phyloP scores from a whole-genome alignment of 441 rosid species.

The Populus hybrid region DNA sequence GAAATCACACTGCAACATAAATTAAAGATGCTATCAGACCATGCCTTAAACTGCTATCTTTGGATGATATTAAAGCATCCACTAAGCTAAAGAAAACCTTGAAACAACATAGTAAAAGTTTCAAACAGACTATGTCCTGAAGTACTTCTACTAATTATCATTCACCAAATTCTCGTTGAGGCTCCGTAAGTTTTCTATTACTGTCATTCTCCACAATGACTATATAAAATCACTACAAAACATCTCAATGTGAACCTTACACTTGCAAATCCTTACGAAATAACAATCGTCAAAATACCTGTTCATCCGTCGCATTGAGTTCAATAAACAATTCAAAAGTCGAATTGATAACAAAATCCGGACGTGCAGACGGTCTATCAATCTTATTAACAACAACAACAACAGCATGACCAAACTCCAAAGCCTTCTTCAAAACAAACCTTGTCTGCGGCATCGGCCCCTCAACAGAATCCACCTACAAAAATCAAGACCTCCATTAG shows the following conservation, averaged over 20 bases:
- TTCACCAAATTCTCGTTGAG: background rate
- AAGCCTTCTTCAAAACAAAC: constrained; percentile 96
- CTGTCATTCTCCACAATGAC: background rate
- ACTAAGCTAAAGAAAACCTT: constrained; percentile 2
- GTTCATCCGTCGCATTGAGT: constrained; percentile 95
- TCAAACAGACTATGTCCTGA: background rate
- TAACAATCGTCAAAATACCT: constrained; percentile 44
- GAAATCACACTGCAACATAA: constrained; percentile 79
- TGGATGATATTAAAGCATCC: background rate
- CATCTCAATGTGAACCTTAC: background rate
- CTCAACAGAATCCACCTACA: constrained; percentile 95
- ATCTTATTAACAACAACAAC: constrained; percentile 97
- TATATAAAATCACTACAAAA: background rate
- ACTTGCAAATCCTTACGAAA: background rate
- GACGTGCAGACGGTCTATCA: constrained; percentile 95
- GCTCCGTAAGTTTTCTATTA: background rate
- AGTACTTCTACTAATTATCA: constrained; percentile 1
- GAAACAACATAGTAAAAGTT: background rate
- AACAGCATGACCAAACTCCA: constrained; percentile 93
- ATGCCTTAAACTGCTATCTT: constrained; percentile 5
- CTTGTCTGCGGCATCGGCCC: constrained; percentile 99
- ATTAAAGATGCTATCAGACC: constrained; percentile 11
- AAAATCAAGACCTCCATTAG: background rate
- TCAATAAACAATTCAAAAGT: constrained; percentile 97
- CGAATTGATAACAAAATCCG: constrained; percentile 88